Evolutionary conservation across 1,284 basidiomycete genomes (phyloP), one percentile per base, ranked within the genome.

Genomic region (Sporisorium sorghi): DNA sequence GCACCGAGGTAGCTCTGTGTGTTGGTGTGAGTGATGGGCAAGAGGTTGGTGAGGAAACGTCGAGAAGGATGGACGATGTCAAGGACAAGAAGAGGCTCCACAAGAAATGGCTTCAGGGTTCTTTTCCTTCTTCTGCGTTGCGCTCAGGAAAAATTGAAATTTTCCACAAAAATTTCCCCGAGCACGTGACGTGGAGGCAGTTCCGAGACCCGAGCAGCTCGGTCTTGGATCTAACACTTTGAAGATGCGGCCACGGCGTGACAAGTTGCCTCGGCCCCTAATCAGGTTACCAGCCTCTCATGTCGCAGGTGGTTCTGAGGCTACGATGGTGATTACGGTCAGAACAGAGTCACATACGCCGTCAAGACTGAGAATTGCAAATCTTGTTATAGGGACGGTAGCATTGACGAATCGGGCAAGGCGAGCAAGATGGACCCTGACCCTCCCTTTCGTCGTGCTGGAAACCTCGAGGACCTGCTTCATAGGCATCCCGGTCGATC

Each of bases 141-240:
- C 21, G 19, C 47, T 24, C 30, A 26, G n/a, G n/a, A n/a, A n/a
- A 44, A 50, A 15, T 35, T 32, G 58, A 69, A 69, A 59, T 59
- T 69, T 70, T 63, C 53, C 39, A 37, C 43, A 33, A 63, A 64
- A 70, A 63, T 58, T 70, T 57, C 60, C 52, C n/a, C 47, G 8
- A 17, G n/a, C 67, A 70, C 67, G 67, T 70, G 67, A 70, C 21
- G 6, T 1, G 7, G n/a, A 30, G 28, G 9, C 28, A 15, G 11
- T 33, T 39, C 67, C 67, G 67, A 64, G 24, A 59, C 47, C 60
- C 60, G 67, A 32, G 6, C 2, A 2, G 6, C 12, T 23, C n/a
- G 3, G 23, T 3, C 3, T 9, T 1, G 7, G n/a, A 23, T 49
- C 40, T 65, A 58, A 65, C 63, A 65, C 15, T 11, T 1, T n/a